Conservation (phyloP, 2,329 filamentous ascomycete genomes). For the Byssochlamys sp. region DNA sequence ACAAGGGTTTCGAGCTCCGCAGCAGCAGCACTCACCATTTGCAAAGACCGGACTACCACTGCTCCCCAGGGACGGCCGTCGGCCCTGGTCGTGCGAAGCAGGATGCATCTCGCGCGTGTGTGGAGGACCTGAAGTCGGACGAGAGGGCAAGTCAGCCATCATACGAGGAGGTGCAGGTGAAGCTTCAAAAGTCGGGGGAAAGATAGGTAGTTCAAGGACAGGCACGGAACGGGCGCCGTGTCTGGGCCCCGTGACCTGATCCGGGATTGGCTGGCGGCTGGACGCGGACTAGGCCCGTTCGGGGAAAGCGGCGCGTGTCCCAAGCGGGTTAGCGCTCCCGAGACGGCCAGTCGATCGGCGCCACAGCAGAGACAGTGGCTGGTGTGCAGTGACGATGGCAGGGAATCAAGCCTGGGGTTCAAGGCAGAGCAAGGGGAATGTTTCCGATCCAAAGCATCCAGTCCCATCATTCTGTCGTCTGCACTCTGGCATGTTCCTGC, state of each 20-base stretch:
- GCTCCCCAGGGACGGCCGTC: conserved; percentile 28
- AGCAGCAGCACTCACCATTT: conserved; percentile 22
- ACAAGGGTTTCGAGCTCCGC: neutral
- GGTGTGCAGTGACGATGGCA: conserved; percentile 1
- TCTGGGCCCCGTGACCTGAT: conserved; percentile 6
- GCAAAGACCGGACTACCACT: conserved; percentile 27
- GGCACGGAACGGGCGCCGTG: conserved; percentile 10
- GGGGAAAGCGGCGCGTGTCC: conserved; percentile 14
- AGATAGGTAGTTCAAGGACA: conserved; percentile 6
- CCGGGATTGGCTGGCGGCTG: conserved; percentile 12
- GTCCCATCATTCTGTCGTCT: neutral
- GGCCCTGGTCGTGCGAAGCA: conserved; percentile 22
- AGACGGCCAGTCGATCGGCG: conserved; percentile 11
- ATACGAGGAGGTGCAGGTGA: neutral
- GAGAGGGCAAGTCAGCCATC: conserved; percentile 3
- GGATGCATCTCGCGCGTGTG: conserved; percentile 28
- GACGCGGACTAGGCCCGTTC: conserved; percentile 17
- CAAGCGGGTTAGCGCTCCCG: conserved; percentile 27
- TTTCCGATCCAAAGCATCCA: neutral
- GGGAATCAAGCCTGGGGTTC: neutral
- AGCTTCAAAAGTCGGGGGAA: conserved; percentile 2
- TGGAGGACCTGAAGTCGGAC: conserved; percentile 1
- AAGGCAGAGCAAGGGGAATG: neutral
- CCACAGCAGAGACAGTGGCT: conserved; percentile 4
- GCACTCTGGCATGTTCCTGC: too few relatives aligned